A percentile compares a stretch with the other conserved stretches of the same genome.
These are phyloP conservation scores for Musa itinerans DNA, from an alignment of 176 grass and related monocot species.

Conservation along the genomic window DNA sequence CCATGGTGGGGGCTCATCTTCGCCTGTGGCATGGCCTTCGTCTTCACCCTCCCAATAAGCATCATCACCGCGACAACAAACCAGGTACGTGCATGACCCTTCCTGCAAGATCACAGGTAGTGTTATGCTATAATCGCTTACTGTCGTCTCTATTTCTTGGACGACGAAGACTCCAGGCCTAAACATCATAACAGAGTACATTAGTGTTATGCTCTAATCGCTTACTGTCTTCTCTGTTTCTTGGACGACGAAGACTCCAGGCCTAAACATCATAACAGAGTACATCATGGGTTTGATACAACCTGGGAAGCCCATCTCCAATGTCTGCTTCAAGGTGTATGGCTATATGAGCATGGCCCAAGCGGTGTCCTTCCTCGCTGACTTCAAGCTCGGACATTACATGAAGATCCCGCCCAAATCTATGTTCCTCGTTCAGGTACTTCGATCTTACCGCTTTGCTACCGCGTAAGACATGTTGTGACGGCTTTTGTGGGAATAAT, in stretches of 20 bases:
- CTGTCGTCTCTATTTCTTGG: neutral
- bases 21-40: conserved; percentile 54
- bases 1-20: conserved; percentile 86
- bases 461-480: neutral
- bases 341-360: conserved; percentile 96
- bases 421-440: conserved; percentile 93
- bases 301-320: conserved; percentile 74
- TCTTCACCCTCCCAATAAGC: conserved; percentile 78
- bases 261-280: conserved; percentile 75
- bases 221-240: neutral
- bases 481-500: neutral
- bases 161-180: conserved; percentile 54
- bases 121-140: neutral
- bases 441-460: neutral
- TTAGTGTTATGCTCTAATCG: neutral
- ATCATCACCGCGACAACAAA: conserved; percentile 89
- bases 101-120: neutral
- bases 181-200: conserved; percentile 74
- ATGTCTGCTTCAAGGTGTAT: conserved; percentile 95
- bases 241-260: conserved; percentile 41
- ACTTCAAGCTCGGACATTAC: conserved; percentile 96
- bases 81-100: conserved; percentile 23
- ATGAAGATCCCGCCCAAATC: conserved; percentile 91
- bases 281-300: conserved; percentile 63
- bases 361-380: conserved; percentile 64